Base-by-base conservation (phyloP, 2,329 filamentous ascomycete species). In the Arthroderma uncinatum region DNA sequence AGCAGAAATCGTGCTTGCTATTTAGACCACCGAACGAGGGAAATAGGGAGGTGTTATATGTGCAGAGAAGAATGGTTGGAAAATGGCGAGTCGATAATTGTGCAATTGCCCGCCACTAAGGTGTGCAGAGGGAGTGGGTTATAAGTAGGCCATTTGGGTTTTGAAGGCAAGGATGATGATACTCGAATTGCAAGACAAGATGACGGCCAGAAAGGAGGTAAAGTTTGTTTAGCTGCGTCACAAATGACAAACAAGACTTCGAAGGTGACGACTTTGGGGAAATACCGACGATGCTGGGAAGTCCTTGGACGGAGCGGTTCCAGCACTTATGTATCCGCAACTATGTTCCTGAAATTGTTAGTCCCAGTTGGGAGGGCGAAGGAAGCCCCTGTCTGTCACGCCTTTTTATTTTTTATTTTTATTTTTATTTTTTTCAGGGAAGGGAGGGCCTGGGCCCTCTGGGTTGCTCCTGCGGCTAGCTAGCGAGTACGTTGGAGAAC, bases 311-410 rank as follows among this genome's bases (percentile, higher is more conserved):
- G 47, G 47, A 50, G 47, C 47, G 47, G 47, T 33, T 50, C 47
- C 47, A 50, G 47, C 47, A 50, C 25, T 50, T 50, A 50, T 33
- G 28, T 50, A 50, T 33, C 25, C 28, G 47, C 23, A 50, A 33
- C 47, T 50, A 50, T 50, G 47, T 50, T 50, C 47, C 47, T 50
- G 47, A 50, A 50, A 50, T 50, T 50, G 25, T 19, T 50, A 28
- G 34, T 37, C 23, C 10, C 8, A 33, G 23, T n/a, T 10, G 28
- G 47, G n/a, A 16, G 25, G 9, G 47, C 23, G 47, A 33, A 50
- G 12, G 25, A 33, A 14, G 25, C 47, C 47, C 40, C 47, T 50
- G 47, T 30, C 47, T 30, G 47, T 50, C 47, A 50, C 47, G 23
- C 14, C 12, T 33, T 50, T 33, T 33, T 25, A 6, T 19, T 42